A percentile compares a stretch with the other conserved stretches of the same genome.
phyloP scores from a whole-genome alignment of 139 green algal genomes.

The Chlorella sp. region DNA sequence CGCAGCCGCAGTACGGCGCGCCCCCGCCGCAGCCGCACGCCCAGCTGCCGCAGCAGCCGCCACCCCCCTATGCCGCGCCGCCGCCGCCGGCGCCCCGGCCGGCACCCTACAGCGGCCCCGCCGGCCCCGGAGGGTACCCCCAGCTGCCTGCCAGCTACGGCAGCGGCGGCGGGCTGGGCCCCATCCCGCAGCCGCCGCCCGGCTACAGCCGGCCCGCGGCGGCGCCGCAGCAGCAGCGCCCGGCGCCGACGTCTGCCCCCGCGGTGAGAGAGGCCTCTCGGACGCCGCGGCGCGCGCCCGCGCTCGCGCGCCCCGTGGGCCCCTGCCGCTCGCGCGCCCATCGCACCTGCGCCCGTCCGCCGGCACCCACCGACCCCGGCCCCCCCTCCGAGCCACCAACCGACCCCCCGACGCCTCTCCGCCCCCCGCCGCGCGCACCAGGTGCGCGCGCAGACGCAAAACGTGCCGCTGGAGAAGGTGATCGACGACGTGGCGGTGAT shows the following conservation, averaged over 20 bases:
- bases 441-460: conserved; percentile 8
- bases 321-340: not conserved
- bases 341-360: too few species aligned
- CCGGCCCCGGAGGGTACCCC: conserved; percentile 13
- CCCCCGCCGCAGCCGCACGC: conserved; percentile 15
- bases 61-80: not conserved
- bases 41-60: conserved; percentile 4
- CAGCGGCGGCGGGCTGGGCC: conserved; percentile 1
- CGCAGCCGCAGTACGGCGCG: not conserved
- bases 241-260: not conserved
- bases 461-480: conserved; percentile 63
- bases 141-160: conserved; percentile 12
- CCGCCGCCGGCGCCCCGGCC: not conserved
- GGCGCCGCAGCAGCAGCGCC: conserved; percentile 1
- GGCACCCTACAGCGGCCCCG: not conserved
- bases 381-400: not conserved
- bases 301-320: not conserved
- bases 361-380: not conserved
- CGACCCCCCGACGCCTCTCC: too few species aligned
- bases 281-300: not conserved
- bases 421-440: not conserved
- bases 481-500: conserved; percentile 81
- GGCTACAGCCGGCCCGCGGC: conserved; percentile 15
- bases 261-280: not conserved
- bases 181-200: conserved; percentile 31